Percentiles rank a stretch among this genome's conserved stretches.
phyloP scores from a whole-genome alignment of 805 yeast genomes.

The Myxozyma sirexii region DNA sequence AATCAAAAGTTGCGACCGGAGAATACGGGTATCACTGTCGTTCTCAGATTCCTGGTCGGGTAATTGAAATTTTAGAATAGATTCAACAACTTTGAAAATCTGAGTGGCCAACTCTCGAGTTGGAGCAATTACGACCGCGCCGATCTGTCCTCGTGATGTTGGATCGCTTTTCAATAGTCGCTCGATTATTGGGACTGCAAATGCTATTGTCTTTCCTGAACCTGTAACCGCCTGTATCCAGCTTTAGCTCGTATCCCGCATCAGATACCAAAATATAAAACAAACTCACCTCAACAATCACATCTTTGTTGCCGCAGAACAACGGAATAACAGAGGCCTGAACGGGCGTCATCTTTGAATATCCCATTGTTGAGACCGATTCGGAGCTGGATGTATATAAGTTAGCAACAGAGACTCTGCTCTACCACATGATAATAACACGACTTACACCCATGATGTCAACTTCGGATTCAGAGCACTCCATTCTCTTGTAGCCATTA shows the following conservation, averaged over 20 bases:
- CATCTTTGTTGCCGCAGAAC: slow-evolving; percentile 82
- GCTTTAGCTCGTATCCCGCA: background rate
- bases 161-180: slow-evolving; percentile 45
- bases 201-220: slow-evolving; percentile 96
- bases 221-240: slow-evolving; percentile 77
- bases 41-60: background rate
- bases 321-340: slow-evolving; percentile 94
- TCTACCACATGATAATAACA: slow-evolving; percentile 23
- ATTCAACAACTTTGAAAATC: slow-evolving; percentile 65
- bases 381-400: slow-evolving; percentile 41
- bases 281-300: slow-evolving; percentile 68
- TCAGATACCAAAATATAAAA: background rate
- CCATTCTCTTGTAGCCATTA: slow-evolving; percentile 59
- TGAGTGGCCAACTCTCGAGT: slow-evolving; percentile 56
- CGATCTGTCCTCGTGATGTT: slow-evolving; percentile 60
- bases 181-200: slow-evolving; percentile 78
- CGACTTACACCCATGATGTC: slow-evolving; percentile 67
- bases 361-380: slow-evolving; percentile 76
- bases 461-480: slow-evolving; percentile 54
- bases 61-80: slow-evolving; percentile 53
- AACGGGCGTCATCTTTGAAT: slow-evolving; percentile 87
- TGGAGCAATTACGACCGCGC: slow-evolving; percentile 74
- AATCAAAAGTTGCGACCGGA: slow-evolving; percentile 49
- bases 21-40: background rate
- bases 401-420: background rate